A percentile compares a stretch with the other conserved stretches of the same genome.
Conservation (phyloP, 106 monocot genomes). For the Platanthera guangdongensis region DNA sequence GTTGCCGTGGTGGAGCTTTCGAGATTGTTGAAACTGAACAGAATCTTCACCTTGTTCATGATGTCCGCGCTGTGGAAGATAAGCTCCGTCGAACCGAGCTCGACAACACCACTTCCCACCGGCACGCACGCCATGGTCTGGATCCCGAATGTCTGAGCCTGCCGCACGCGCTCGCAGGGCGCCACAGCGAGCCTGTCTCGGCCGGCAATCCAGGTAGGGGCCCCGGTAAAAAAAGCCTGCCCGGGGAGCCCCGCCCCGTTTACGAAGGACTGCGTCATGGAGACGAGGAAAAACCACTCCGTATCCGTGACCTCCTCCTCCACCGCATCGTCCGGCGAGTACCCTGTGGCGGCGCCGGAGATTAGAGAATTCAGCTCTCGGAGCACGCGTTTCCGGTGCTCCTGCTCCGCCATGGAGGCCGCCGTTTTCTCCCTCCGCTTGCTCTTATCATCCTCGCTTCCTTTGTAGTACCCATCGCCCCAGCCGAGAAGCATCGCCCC, state of each 20-base stretch:
- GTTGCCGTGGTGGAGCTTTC: neutral
- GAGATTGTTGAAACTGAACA: conserved; percentile 38
- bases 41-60: conserved; percentile 22
- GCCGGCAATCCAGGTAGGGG: conserved; percentile 25
- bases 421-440: conserved; percentile 11
- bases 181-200: conserved; percentile 8
- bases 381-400: conserved; percentile 63
- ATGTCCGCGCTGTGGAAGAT: conserved; percentile 22
- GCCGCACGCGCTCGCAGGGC: conserved; percentile 19
- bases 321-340: neutral
- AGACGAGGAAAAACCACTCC: conserved; percentile 59
- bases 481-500: conserved; percentile 57
- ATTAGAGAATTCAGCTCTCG: conserved; percentile 66
- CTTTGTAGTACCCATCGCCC: conserved; percentile 88
- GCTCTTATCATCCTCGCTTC: conserved; percentile 32
- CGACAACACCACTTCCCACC: conserved; percentile 17
- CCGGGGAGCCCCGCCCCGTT: conserved; percentile 10
- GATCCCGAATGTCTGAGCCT: conserved; percentile 26
- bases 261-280: conserved; percentile 24
- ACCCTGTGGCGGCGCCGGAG: conserved; percentile 14
- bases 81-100: conserved; percentile 28
- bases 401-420: conserved; percentile 45
- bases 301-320: conserved; percentile 34
- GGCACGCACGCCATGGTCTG: conserved; percentile 35
- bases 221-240: conserved; percentile 11